Percentiles rank a stretch among this genome's conserved stretches.
Evolutionary conservation across 345 rosid species (phyloP).

Genomic region (Turnera subulata): DNA sequence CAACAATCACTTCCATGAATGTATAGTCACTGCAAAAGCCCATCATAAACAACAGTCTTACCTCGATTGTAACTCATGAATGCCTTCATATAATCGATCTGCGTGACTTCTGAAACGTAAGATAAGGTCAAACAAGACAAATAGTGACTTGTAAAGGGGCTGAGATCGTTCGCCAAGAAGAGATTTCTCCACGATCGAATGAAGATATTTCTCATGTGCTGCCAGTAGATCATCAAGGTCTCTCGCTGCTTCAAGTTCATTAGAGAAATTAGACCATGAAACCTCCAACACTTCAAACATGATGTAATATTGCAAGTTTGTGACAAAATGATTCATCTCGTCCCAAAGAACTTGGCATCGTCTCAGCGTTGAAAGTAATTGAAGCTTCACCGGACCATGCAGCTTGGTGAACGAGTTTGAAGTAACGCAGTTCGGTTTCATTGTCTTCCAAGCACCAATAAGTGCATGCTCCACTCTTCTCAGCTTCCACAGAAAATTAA

Average conservation of each 20-base stretch:
- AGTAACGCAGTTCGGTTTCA: slow-evolving; percentile 96
- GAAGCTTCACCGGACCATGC: slow-evolving; percentile 64
- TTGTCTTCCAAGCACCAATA: slow-evolving; percentile 94
- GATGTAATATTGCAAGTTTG: slow-evolving; percentile 93
- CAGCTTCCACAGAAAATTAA: slow-evolving; percentile 95
- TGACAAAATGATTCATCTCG: slow-evolving; percentile 96
- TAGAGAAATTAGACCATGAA: slow-evolving; percentile 86
- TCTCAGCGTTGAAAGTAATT: slow-evolving; percentile 76
- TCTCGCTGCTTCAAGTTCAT: slow-evolving; percentile 85
- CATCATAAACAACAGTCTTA: slow-evolving; percentile 15
- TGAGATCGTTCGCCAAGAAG: slow-evolving; percentile 90
- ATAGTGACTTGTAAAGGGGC: slow-evolving; percentile 69
- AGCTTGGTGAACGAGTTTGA: slow-evolving; percentile 72
- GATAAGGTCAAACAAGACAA: slow-evolving; percentile 85
- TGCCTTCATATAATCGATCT: slow-evolving; percentile 85
- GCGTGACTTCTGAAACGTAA: slow-evolving; percentile 80
- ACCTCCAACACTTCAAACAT: slow-evolving; percentile 99
- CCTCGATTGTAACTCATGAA: slow-evolving; percentile 86
- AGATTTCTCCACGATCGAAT: slow-evolving; percentile 79
- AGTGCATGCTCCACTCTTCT: slow-evolving; percentile 96
- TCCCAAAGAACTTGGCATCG: slow-evolving; percentile 94
- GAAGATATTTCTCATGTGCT: slow-evolving; percentile 92
- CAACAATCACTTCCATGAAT: neutral
- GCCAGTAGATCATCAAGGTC: slow-evolving; percentile 96
- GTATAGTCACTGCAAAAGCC: neutral